Evolutionary conservation across 768 basidiomycete genomes (phyloP).

Genomic region (Rhizopogon salebrosus): DNA sequence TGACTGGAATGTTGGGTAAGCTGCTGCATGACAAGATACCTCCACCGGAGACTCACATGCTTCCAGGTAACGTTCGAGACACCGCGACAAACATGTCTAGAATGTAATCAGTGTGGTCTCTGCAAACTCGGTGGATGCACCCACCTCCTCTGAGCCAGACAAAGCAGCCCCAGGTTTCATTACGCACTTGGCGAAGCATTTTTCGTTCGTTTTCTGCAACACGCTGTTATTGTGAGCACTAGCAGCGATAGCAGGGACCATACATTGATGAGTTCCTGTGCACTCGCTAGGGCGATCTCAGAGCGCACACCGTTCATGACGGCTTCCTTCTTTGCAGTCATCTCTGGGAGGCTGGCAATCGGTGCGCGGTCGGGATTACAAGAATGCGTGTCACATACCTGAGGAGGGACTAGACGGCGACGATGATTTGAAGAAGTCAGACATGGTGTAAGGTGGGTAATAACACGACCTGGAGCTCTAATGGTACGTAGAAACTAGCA

Average conservation of each 20-base stretch:
- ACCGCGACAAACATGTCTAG: constrained; percentile 70
- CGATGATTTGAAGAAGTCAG: constrained; percentile 49
- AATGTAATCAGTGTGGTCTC: background rate
- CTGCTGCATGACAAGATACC: constrained; percentile 9
- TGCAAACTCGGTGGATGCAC: background rate
- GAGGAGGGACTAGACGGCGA: constrained; percentile 26
- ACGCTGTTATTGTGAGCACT: background rate
- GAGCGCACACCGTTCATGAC: constrained; percentile 60
- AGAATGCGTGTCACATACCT: constrained; percentile 9
- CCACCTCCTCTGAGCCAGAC: constrained; percentile 69
- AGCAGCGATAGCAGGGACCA: background rate
- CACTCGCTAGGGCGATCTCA: constrained; percentile 70
- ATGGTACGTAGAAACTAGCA: background rate
- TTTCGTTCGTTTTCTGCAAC: constrained; percentile 69
- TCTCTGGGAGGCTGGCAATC: constrained; percentile 22
- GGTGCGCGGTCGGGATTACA: background rate
- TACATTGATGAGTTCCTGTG: constrained; percentile 80
- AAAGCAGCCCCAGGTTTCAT: constrained; percentile 69
- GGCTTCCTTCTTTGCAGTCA: constrained; percentile 33
- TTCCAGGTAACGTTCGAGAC: constrained; percentile 81
- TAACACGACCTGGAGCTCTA: background rate
- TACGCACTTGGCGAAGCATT: constrained; percentile 74
- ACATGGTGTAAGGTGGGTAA: constrained; percentile 29
- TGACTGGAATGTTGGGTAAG: constrained; percentile 43
- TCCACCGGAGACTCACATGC: constrained; percentile 51